Percentiles rank a stretch among this genome's conserved stretches.
Conservation (phyloP, 768 basidiomycete species). For the Amanita rubescens region DNA sequence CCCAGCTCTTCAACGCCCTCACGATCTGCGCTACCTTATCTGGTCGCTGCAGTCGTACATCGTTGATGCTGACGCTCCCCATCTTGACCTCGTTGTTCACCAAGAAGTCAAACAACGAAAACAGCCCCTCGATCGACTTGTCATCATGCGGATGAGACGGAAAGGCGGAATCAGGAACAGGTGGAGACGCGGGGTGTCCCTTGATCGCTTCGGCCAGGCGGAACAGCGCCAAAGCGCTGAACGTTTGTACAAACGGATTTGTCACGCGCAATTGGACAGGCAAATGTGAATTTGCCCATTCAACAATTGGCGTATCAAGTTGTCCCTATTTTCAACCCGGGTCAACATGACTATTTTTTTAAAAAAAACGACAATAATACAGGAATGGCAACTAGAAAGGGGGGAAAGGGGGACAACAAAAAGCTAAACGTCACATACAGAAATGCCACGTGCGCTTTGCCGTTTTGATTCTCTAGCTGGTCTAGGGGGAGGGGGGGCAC, state of each 20-base stretch:
- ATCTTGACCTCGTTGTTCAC: conserved; percentile 90
- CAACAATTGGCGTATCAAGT: conserved; percentile 52
- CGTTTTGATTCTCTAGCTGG: conserved; percentile 62
- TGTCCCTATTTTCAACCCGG: conserved; percentile 12
- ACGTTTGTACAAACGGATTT: conserved; percentile 37
- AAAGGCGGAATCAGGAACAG: conserved; percentile 77
- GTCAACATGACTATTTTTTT: neutral
- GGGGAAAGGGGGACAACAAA: neutral
- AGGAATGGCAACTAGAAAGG: neutral
- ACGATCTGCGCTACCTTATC: conserved; percentile 79
- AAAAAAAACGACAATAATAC: conserved; percentile 5
- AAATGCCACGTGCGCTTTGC: conserved; percentile 22
- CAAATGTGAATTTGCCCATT: conserved; percentile 86
- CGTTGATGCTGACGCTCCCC: conserved; percentile 90
- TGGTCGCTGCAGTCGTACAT: conserved; percentile 74
- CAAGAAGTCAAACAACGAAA: conserved; percentile 86
- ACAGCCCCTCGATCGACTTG: conserved; percentile 74
- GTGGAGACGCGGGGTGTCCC: conserved; percentile 55
- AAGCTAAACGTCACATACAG: conserved; percentile 17
- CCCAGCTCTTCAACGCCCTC: conserved; percentile 70
- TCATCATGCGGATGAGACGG: conserved; percentile 61
- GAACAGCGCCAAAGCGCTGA: conserved; percentile 70
- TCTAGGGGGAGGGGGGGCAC: conserved; percentile 43
- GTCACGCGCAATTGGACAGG: conserved; percentile 54
- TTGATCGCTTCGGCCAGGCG: conserved; percentile 81